phyloP scores from a whole-genome alignment of 1,284 basidiomycete genomes.

The Cryptococcus sp. region DNA sequence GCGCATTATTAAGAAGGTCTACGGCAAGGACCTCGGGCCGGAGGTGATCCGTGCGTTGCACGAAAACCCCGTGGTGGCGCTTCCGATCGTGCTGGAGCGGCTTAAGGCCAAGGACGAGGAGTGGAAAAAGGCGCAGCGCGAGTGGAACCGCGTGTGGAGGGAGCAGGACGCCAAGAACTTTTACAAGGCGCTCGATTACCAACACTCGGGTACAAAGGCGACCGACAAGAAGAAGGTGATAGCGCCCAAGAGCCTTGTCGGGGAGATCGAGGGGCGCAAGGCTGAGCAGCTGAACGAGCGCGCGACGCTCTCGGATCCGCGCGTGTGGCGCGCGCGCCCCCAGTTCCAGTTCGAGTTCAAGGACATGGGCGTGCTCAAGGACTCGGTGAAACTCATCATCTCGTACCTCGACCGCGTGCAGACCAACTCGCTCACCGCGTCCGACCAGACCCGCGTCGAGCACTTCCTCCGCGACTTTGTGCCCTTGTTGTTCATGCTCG shows the following conservation, averaged over 20 bases:
- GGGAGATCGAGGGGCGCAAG: slow-evolving; percentile 78
- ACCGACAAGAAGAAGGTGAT: slow-evolving; percentile 98
- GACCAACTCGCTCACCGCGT: slow-evolving; percentile 65
- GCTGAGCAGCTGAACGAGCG: slow-evolving; percentile 70
- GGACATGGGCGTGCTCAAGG: slow-evolving; percentile 77
- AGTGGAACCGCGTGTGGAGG: slow-evolving; percentile 96
- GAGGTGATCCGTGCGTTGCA: slow-evolving; percentile 90
- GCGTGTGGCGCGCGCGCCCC: slow-evolving; percentile 46
- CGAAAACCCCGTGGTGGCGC: slow-evolving; percentile 83
- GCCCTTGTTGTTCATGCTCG: slow-evolving; percentile 73
- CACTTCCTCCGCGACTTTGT: slow-evolving; percentile 80
- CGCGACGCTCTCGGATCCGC: slow-evolving; percentile 64
- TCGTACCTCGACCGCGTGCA: slow-evolving; percentile 80
- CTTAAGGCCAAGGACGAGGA: slow-evolving; percentile 96
- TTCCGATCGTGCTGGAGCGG: slow-evolving; percentile 86
- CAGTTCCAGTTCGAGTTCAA: slow-evolving; percentile 79
- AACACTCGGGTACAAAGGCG: slow-evolving; percentile 89
- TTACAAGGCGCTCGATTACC: slow-evolving; percentile 94
- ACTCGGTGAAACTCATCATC: slow-evolving; percentile 84
- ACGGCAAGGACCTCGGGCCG: slow-evolving; percentile 69
- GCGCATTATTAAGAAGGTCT: slow-evolving; percentile 91
- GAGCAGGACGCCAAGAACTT: slow-evolving; percentile 97
- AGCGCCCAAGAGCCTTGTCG: slow-evolving; percentile 82
- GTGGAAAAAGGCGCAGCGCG: slow-evolving; percentile 89
- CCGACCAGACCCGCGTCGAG: slow-evolving; percentile 80